These are phyloP conservation scores for Phytophthora quininea DNA, from an alignment of 352 stramenopile species.

Conservation along the genomic window DNA sequence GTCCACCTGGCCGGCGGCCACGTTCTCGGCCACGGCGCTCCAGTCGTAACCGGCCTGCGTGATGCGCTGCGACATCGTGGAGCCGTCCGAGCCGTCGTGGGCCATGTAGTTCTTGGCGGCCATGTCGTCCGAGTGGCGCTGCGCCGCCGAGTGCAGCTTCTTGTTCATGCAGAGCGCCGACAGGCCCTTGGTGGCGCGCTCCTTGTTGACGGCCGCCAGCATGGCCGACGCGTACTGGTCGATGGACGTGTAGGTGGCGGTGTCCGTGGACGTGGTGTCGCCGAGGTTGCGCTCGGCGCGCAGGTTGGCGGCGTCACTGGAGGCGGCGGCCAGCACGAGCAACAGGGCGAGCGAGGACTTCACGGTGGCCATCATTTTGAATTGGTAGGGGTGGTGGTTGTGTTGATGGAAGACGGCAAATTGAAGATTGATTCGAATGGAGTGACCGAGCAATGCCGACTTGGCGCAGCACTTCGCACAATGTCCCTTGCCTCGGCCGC, in stretches of 20 bases:
- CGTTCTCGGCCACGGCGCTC: constrained; percentile 42
- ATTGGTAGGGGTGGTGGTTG: neutral
- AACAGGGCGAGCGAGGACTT: constrained; percentile 1
- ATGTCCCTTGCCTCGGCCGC: constrained; percentile 20
- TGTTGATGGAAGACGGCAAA: neutral
- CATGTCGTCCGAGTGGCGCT: constrained; percentile 47
- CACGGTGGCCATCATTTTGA: neutral
- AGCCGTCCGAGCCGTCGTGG: constrained; percentile 50
- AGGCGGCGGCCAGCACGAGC: neutral
- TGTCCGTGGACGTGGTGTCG: neutral
- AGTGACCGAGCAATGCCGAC: neutral
- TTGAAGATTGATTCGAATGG: neutral
- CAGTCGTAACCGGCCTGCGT: constrained; percentile 50
- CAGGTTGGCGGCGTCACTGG: constrained; percentile 1
- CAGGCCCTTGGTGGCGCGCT: constrained; percentile 47
- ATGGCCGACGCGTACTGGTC: constrained; percentile 21
- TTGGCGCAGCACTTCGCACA: constrained; percentile 7
- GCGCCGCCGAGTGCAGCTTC: constrained; percentile 31
- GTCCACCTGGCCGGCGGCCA: constrained; percentile 37
- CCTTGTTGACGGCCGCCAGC: constrained; percentile 51
- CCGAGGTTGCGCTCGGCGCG: neutral
- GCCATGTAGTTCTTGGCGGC: constrained; percentile 54
- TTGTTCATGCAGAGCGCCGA: constrained; percentile 43
- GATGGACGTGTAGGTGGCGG: neutral
- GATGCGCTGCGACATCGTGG: constrained; percentile 44